Conservation (phyloP, 2,329 filamentous ascomycete species). For the Neobulgaria alba region DNA sequence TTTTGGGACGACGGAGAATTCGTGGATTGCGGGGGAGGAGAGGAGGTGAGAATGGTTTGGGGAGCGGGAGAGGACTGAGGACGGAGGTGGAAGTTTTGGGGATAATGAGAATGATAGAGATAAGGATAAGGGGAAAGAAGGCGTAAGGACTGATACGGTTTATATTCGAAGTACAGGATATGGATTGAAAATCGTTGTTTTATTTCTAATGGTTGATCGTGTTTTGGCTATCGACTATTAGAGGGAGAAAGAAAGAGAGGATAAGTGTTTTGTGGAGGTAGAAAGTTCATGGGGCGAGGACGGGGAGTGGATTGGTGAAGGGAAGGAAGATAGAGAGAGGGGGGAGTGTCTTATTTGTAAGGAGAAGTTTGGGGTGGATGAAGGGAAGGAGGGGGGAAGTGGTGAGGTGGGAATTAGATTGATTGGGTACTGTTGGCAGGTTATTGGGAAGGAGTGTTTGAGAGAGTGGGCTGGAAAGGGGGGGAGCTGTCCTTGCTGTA, state of each 20-base stretch:
- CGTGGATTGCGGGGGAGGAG: no score
- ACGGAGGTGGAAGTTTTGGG: no score
- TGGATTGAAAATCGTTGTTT: constrained; percentile 17
- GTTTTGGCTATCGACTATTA: constrained; percentile 10
- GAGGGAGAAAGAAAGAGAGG: neutral
- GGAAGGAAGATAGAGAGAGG: constrained; percentile 5
- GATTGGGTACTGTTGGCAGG: constrained; percentile 18
- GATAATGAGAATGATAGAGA: no score
- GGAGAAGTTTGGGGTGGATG: constrained; percentile 8
- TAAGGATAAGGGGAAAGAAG: no score
- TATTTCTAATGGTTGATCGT: constrained; percentile 20
- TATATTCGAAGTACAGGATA: constrained; percentile 16
- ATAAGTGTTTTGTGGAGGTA: constrained; percentile 1
- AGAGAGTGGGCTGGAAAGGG: no score
- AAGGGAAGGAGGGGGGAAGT: constrained; percentile 3
- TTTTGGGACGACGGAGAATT: no score
- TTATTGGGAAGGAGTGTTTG: constrained; percentile 16
- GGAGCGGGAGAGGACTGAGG: no score
- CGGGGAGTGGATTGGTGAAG: no score
- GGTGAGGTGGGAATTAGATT: constrained; percentile 13
- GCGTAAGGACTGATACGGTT: no score
- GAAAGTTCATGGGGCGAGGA: no score
- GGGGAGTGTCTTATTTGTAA: constrained; percentile 17
- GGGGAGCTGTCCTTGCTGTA: constrained; percentile 12
- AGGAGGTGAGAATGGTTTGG: no score